These are phyloP conservation scores for Skeletonema menzelii DNA, from an alignment of 108 stramenopile species.

Conservation along the genomic window DNA sequence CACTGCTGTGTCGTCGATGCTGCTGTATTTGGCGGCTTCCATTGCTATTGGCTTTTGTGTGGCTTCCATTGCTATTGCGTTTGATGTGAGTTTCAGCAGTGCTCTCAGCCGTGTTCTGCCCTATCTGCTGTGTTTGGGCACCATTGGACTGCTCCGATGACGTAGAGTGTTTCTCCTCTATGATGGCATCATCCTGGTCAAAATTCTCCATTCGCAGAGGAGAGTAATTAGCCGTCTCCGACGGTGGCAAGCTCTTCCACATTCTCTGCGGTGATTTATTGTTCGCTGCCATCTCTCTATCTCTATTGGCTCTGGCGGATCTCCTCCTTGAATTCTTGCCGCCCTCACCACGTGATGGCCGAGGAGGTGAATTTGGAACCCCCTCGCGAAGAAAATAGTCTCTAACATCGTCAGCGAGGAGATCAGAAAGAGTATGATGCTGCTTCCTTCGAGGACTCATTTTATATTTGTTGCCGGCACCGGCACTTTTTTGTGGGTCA, in stretches of 20 bases:
- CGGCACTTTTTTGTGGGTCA: not conserved
- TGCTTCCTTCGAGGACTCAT: not conserved
- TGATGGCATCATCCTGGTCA: not conserved
- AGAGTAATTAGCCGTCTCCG: not conserved
- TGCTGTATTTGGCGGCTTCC: not conserved
- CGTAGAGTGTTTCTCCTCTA: not conserved
- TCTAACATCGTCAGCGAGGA: slow-evolving; percentile 35
- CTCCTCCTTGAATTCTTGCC: not conserved
- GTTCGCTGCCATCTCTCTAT: not conserved
- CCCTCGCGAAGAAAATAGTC: slow-evolving; percentile 43
- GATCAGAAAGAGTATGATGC: slow-evolving; percentile 27
- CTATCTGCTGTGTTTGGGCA: not conserved
- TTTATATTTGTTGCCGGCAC: not conserved
- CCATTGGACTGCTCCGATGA: not conserved
- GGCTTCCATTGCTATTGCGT: not conserved
- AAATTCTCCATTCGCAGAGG: not conserved
- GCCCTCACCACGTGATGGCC: not conserved
- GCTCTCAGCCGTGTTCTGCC: not conserved
- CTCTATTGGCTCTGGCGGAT: not conserved
- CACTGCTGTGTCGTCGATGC: not conserved
- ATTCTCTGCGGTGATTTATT: not conserved
- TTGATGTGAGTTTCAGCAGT: no score
- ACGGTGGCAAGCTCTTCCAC: not conserved
- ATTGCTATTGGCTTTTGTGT: not conserved
- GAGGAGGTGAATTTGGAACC: not conserved